Percentiles rank a stretch among this genome's conserved stretches.
Conservation (phyloP, 306 rosid genomes). For the Rubus parviflorus region DNA sequence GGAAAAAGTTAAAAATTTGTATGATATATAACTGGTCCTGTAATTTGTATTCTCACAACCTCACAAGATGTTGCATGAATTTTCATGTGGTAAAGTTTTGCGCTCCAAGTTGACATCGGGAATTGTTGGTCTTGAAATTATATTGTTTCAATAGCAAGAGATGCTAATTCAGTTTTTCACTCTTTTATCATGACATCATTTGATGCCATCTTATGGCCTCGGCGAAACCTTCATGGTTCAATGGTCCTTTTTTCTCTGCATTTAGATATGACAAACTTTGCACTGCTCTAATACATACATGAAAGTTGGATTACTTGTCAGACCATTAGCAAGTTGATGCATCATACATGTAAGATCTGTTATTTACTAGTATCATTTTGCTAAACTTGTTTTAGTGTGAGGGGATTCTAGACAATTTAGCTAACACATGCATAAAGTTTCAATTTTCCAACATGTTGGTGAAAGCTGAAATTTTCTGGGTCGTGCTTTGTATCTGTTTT, state of each 20-base stretch:
- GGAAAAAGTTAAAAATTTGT: constrained; percentile 28
- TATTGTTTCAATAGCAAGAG: neutral
- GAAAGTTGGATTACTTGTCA: no score
- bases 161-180: neutral
- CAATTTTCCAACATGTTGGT: no score
- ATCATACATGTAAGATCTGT: no score
- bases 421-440: no score
- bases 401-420: no score
- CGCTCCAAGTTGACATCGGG: neutral
- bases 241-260: neutral
- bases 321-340: no score
- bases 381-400: no score
- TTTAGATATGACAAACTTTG: neutral
- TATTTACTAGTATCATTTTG: no score
- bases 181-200: neutral
- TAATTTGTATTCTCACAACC: constrained; percentile 21
- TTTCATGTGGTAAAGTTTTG: constrained; percentile 32
- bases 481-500: neutral
- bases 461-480: no score
- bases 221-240: neutral
- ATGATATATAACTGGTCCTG: constrained; percentile 30
- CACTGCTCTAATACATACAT: no score
- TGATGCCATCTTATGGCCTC: neutral
- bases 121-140: neutral
- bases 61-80: constrained; percentile 21